phyloP scores from a whole-genome alignment of 108 stramenopile genomes.

The Cyclostephanos tholiformis region DNA sequence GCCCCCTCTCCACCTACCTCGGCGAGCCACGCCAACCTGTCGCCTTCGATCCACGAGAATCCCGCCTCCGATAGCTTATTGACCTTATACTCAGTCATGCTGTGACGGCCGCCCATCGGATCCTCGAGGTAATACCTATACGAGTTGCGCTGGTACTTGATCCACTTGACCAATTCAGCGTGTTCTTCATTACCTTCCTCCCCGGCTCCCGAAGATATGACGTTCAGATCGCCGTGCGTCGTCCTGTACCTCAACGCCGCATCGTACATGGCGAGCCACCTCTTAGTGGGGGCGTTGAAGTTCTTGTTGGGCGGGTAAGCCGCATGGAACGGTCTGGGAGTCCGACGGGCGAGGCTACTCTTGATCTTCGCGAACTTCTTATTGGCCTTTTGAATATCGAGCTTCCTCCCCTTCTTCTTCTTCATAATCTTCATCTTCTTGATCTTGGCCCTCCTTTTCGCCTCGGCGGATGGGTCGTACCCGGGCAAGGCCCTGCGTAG shows the following conservation, averaged over 20 bases:
- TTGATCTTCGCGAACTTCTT: conserved; percentile 1
- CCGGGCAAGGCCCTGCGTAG: conserved; percentile 1
- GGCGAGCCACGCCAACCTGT: conserved; percentile 1
- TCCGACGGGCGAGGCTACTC: not conserved
- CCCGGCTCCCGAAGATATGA: conserved; percentile 11
- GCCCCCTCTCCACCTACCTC: not conserved
- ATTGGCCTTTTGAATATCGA: not conserved
- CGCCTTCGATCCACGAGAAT: conserved; percentile 34
- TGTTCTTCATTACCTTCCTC: conserved; percentile 9
- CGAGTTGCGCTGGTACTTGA: conserved; percentile 36
- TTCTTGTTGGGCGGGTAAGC: not conserved
- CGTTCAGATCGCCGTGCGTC: conserved; percentile 15
- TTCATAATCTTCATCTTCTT: conserved; percentile 7
- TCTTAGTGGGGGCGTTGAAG: conserved; percentile 34
- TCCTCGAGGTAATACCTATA: conserved; percentile 44
- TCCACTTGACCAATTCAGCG: conserved; percentile 19
- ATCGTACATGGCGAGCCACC: conserved; percentile 41
- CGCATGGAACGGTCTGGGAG: not conserved
- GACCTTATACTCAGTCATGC: conserved; percentile 46
- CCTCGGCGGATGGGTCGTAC: not conserved
- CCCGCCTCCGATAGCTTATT: conserved; percentile 24
- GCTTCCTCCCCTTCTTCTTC: not conserved
- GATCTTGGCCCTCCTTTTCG: not conserved
- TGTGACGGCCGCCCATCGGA: conserved; percentile 22
- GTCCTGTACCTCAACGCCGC: conserved; percentile 17